These are phyloP conservation scores for Yarrowia keelungensis DNA, from an alignment of 805 yeast genomes.

Conservation along the genomic window DNA sequence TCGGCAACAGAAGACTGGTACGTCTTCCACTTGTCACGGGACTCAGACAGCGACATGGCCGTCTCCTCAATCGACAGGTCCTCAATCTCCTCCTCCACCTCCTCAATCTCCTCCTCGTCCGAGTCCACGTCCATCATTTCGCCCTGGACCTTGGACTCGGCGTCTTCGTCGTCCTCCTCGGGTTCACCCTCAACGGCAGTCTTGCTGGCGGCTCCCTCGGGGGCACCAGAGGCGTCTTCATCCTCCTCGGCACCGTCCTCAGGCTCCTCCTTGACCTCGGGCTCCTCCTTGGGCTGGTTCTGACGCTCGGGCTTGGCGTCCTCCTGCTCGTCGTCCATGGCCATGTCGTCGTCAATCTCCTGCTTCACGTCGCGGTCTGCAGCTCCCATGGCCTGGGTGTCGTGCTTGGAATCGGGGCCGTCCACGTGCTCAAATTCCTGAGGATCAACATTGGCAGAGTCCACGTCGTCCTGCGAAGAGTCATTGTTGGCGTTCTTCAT, in stretches of 20 bases:
- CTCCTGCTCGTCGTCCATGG: slow-evolving; percentile 51
- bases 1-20: slow-evolving; percentile 89
- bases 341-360: slow-evolving; percentile 59
- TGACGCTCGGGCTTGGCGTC: slow-evolving; percentile 43
- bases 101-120: slow-evolving; percentile 44
- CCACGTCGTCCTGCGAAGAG: slow-evolving; percentile 50
- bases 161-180: slow-evolving; percentile 44
- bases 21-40: slow-evolving; percentile 79
- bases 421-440: slow-evolving; percentile 68
- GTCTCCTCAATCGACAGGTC: slow-evolving; percentile 14
- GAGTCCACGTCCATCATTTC: slow-evolving; percentile 39
- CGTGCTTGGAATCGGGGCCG: slow-evolving; percentile 69
- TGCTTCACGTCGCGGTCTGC: slow-evolving; percentile 83
- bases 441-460: slow-evolving; percentile 59
- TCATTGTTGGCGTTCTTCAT: slow-evolving; percentile 68
- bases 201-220: slow-evolving; percentile 40
- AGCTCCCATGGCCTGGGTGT: slow-evolving; percentile 92
- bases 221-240: slow-evolving; percentile 45
- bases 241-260: slow-evolving; percentile 46
- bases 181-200: slow-evolving; percentile 42
- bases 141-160: slow-evolving; percentile 38
- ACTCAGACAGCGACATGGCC: slow-evolving; percentile 62
- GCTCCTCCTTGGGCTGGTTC: slow-evolving; percentile 39
- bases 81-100: slow-evolving; percentile 45
- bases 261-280: slow-evolving; percentile 37